A percentile compares a stretch with the other conserved stretches of the same genome.
Conservation (phyloP, 805 yeast genomes). For the Ogataea populi-albae region DNA sequence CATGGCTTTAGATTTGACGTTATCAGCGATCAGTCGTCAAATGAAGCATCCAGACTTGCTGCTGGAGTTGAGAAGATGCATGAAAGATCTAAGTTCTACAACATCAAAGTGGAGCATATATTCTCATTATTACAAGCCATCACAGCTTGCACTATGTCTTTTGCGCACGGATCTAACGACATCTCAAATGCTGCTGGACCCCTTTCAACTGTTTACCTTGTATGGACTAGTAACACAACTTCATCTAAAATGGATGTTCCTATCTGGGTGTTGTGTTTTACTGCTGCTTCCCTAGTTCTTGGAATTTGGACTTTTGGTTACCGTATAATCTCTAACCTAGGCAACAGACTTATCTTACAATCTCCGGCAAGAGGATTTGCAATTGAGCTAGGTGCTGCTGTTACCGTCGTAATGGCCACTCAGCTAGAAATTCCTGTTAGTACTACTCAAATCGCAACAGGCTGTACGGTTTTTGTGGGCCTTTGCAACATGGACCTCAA, state of each 20-base stretch:
- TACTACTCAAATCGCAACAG: constrained; percentile 76
- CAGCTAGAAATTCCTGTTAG: constrained; percentile 70
- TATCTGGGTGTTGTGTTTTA: constrained; percentile 65
- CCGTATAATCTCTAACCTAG: constrained; percentile 62
- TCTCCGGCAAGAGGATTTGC: constrained; percentile 78
- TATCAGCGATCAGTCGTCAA: constrained; percentile 46
- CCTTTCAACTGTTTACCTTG: constrained; percentile 57
- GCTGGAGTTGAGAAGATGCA: constrained; percentile 52
- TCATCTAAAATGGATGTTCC: constrained; percentile 57
- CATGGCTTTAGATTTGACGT: constrained; percentile 70
- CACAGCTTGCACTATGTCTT: constrained; percentile 77
- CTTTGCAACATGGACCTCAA: constrained; percentile 61
- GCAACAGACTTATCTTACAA: constrained; percentile 70
- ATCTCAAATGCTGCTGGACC: constrained; percentile 80
- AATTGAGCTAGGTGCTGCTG: constrained; percentile 75
- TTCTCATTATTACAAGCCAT: constrained; percentile 66
- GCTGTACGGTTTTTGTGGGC: constrained; percentile 76
- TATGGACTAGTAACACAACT: constrained; percentile 54
- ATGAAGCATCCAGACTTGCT: constrained; percentile 38
- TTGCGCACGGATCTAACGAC: constrained; percentile 82
- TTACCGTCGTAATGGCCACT: constrained; percentile 73
- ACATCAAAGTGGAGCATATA: constrained; percentile 65
- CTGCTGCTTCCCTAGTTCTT: constrained; percentile 63
- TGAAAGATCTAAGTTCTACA: constrained; percentile 59
- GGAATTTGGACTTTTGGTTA: constrained; percentile 75